Evolutionary conservation across 306 rosid genomes (phyloP).

Genomic region (Cucurbita ficifolia): DNA sequence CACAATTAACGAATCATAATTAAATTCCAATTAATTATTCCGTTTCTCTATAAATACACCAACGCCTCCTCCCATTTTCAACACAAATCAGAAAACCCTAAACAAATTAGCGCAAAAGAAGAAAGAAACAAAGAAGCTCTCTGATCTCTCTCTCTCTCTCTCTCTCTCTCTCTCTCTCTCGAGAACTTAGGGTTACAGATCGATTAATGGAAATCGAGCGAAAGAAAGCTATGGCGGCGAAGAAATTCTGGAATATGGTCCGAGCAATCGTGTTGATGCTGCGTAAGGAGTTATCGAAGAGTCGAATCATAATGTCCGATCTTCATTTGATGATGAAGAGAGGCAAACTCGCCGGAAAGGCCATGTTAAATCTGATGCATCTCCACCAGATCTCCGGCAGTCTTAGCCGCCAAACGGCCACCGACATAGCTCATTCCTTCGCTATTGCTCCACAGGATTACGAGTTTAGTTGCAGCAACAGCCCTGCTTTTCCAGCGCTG

Average conservation of each 20-base stretch:
- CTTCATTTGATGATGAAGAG: conserved; percentile 47
- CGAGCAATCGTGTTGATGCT: conserved; percentile 43
- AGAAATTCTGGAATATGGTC: conserved; percentile 47
- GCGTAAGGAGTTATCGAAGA: conserved; percentile 51
- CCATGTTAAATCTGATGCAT: conserved; percentile 33
- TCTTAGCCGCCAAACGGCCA: conserved; percentile 25
- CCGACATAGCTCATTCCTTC: conserved; percentile 30
- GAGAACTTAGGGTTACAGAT: background rate
- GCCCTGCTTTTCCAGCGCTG: conserved; percentile 40
- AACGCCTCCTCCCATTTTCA: background rate
- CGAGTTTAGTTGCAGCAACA: conserved; percentile 90
- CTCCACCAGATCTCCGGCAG: conserved; percentile 20
- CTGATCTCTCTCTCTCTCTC: too few relatives aligned
- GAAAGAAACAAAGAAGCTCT: too few relatives aligned
- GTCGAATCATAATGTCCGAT: conserved; percentile 34
- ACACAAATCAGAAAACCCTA: background rate
- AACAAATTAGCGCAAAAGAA: background rate
- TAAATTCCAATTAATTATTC: background rate
- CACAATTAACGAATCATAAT: background rate
- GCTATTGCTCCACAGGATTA: conserved; percentile 46
- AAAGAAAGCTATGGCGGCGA: conserved; percentile 35
- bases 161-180: background rate
- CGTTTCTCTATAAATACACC: background rate
- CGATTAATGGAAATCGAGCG: conserved; percentile 43
- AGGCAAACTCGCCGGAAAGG: conserved; percentile 57